phyloP scores from a whole-genome alignment of 345 rosid species.

The Limnanthes douglasii region DNA sequence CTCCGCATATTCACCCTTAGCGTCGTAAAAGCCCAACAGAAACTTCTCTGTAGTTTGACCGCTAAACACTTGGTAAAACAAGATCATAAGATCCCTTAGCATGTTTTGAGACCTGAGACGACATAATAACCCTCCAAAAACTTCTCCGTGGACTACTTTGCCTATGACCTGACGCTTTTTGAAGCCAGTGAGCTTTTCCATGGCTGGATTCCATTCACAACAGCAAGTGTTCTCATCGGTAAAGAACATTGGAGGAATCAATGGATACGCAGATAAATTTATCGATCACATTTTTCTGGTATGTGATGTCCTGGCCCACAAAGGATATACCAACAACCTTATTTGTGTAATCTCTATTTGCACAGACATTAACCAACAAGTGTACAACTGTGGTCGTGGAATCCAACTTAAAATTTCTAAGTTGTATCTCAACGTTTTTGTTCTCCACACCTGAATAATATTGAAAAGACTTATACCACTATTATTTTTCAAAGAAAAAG shows the following conservation, averaged over 20 bases:
- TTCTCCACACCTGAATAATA: conserved; percentile 60
- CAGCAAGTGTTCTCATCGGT: conserved; percentile 74
- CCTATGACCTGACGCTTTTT: conserved; percentile 56
- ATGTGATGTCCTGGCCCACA: conserved; percentile 76
- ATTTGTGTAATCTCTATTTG: conserved; percentile 50
- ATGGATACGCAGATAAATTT: conserved; percentile 60
- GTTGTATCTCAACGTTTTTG: conserved; percentile 51
- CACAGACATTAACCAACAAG: conserved; percentile 57
- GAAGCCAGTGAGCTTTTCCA: conserved; percentile 80
- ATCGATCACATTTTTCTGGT: conserved; percentile 45
- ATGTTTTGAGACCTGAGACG: conserved; percentile 49
- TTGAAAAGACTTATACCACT: conserved; percentile 5
- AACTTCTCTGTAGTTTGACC: conserved; percentile 44
- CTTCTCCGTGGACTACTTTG: conserved; percentile 56
- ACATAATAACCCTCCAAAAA: conserved; percentile 62
- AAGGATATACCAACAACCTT: conserved; percentile 57
- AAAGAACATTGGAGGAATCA: conserved; percentile 85
- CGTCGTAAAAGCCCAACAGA: conserved; percentile 44
- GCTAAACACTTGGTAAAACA: conserved; percentile 46
- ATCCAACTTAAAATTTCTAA: conserved; percentile 32
- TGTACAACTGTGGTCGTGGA: conserved; percentile 25
- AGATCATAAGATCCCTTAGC: conserved; percentile 54
- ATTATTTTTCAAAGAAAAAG: not conserved
- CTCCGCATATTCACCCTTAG: conserved; percentile 39
- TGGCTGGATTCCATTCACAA: conserved; percentile 84